phyloP scores from a whole-genome alignment of 2,329 filamentous ascomycete genomes.

The Thielaviopsis euricoi region DNA sequence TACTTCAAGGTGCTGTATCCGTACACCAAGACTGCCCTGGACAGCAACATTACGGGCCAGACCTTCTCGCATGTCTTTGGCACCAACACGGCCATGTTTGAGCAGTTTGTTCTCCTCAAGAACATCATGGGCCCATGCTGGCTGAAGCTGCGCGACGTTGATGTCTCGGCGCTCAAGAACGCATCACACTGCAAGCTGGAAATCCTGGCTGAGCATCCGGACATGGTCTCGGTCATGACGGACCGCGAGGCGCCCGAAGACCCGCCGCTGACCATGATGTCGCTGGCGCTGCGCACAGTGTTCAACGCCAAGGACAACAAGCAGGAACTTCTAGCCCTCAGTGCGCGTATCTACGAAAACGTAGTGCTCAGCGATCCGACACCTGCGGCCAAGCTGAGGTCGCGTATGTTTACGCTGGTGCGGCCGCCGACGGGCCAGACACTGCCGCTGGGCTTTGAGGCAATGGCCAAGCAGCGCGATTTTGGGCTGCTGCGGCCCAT shows the following conservation, averaged over 20 bases:
- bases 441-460: constrained; percentile 79
- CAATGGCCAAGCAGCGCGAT: constrained; percentile 52
- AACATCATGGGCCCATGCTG: constrained; percentile 98
- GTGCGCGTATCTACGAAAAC: constrained; percentile 83
- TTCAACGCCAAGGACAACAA: constrained; percentile 90
- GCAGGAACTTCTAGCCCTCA: constrained; percentile 85
- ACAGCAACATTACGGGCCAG: constrained; percentile 57
- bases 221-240: constrained; percentile 52
- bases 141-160: constrained; percentile 75
- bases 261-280: constrained; percentile 91
- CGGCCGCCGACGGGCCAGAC: constrained; percentile 52
- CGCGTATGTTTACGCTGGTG: constrained; percentile 81
- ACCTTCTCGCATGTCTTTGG: constrained; percentile 94
- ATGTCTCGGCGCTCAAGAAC: constrained; percentile 74
- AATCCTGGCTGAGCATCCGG: constrained; percentile 63
- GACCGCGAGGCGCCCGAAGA: constrained; percentile 69
- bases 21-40: constrained; percentile 52
- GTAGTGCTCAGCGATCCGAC: constrained; percentile 76
- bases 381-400: constrained; percentile 73
- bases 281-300: constrained; percentile 69
- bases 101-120: constrained; percentile 97
- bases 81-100: constrained; percentile 81
- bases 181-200: constrained; percentile 96
- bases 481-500: constrained; percentile 64
- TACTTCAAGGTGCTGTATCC: constrained; percentile 95